Conservation (phyloP, 306 rosid genomes). For the Begonia loranthoides region DNA sequence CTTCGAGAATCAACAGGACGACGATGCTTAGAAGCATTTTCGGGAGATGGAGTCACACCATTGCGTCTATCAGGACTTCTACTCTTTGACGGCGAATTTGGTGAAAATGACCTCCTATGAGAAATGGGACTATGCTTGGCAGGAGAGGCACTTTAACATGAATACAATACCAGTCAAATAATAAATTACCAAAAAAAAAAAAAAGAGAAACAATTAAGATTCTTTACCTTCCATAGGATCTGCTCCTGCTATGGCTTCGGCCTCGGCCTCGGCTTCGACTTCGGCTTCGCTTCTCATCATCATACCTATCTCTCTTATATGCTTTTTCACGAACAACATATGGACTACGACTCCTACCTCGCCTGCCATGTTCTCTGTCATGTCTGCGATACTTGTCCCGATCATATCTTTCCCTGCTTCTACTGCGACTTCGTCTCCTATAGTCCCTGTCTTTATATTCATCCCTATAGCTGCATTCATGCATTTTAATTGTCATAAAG, state of each 20-base stretch:
- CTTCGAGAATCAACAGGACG: constrained; percentile 38
- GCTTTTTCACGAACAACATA: constrained; percentile 34
- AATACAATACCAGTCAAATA: constrained; percentile 13
- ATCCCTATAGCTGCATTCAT: constrained; percentile 34
- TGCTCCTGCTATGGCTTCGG: constrained; percentile 1
- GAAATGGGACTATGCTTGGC: constrained; percentile 24
- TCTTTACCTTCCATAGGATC: constrained; percentile 40
- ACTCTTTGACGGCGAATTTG: constrained; percentile 23
- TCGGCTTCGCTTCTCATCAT: constrained; percentile 35
- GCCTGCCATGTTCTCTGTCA: constrained; percentile 36
- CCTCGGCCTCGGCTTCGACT: constrained; percentile 26
- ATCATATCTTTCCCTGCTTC: constrained; percentile 51
- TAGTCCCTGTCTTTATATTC: constrained; percentile 44
- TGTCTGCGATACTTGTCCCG: constrained; percentile 41
- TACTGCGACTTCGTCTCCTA: constrained; percentile 48
- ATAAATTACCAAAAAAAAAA: neutral
- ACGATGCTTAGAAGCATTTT: constrained; percentile 28
- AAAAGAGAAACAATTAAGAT: neutral
- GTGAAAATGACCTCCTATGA: constrained; percentile 30
- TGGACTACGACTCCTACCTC: constrained; percentile 51
- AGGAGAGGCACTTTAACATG: constrained; percentile 32
- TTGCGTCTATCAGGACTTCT: constrained; percentile 28
- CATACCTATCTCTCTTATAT: constrained; percentile 36
- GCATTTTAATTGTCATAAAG: neutral
- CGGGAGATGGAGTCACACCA: constrained; percentile 29